Evolutionary conservation across 495 filamentous ascomycete genomes (phyloP).

Genomic region (Podospora tetraspora): DNA sequence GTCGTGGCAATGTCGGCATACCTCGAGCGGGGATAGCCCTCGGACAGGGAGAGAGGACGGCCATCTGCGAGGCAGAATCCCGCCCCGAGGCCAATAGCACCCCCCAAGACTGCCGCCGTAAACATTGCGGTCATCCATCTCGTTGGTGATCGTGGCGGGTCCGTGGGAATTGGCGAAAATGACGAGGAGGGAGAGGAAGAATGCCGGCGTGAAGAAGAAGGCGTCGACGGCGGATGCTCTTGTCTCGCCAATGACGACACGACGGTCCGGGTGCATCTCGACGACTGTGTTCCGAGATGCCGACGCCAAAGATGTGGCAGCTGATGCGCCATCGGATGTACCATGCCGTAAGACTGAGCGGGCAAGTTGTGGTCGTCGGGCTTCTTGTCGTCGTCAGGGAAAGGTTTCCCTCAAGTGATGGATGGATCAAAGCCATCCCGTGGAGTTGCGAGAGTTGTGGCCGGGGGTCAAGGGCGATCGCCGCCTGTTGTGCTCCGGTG

Average conservation of each 20-base stretch:
- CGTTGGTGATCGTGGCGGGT: not conserved
- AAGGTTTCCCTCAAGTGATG: not conserved
- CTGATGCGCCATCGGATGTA: not conserved
- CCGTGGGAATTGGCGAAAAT: not conserved
- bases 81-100: conserved; percentile 4
- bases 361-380: not conserved
- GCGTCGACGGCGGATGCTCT: not conserved
- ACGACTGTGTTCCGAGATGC: not conserved
- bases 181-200: not conserved
- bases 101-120: not conserved
- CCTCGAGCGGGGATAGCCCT: conserved; percentile 17
- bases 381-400: not conserved
- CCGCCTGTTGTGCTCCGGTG: not conserved
- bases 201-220: not conserved
- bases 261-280: not conserved
- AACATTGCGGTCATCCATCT: not conserved
- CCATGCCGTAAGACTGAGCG: not conserved
- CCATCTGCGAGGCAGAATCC: conserved; percentile 1
- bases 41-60: not conserved
- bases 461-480: too few relatives aligned
- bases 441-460: not conserved
- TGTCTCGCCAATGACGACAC: not conserved
- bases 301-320: not conserved
- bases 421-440: not conserved
- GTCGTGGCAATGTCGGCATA: conserved; percentile 7